A percentile compares a stretch with the other conserved stretches of the same genome.
phyloP scores from a whole-genome alignment of 441 rosid genomes.

The Eruca vesicaria region DNA sequence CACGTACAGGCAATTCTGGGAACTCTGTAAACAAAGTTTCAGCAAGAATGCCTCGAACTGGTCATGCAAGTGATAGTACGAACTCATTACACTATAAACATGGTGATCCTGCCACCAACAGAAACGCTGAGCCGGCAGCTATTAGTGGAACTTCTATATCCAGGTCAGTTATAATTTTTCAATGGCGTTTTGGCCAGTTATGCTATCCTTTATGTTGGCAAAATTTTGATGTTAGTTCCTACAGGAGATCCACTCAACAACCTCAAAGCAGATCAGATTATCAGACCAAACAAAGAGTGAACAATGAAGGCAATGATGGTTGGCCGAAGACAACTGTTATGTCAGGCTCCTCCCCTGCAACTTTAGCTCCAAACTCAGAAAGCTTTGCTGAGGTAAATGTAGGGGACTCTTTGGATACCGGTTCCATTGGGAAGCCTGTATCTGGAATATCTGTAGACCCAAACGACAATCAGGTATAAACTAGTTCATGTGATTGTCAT shows the following conservation, averaged over 20 bases:
- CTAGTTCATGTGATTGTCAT: slow-evolving; percentile 14
- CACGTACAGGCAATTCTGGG: slow-evolving; percentile 42
- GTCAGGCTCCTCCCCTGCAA: slow-evolving; percentile 35
- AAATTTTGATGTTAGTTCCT: slow-evolving; percentile 36
- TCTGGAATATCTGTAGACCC: slow-evolving; percentile 44
- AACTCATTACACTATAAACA: slow-evolving; percentile 36
- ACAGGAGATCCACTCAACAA: slow-evolving; percentile 68
- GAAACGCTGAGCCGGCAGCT: slow-evolving; percentile 39
- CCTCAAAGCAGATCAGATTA: slow-evolving; percentile 52
- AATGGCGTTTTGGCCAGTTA: slow-evolving; percentile 23
- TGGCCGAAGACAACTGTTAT: slow-evolving; percentile 49
- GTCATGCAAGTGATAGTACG: slow-evolving; percentile 33
- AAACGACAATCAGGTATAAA: slow-evolving; percentile 55
- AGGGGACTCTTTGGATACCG: slow-evolving; percentile 37
- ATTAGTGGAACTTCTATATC: slow-evolving; percentile 21
- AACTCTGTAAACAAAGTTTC: slow-evolving; percentile 44
- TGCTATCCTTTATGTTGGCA: slow-evolving; percentile 24
- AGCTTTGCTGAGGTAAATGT: slow-evolving; percentile 38
- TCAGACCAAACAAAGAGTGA: slow-evolving; percentile 57
- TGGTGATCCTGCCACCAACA: slow-evolving; percentile 43
- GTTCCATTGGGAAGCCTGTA: slow-evolving; percentile 37
- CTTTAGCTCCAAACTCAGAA: slow-evolving; percentile 41
- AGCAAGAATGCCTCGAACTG: slow-evolving; percentile 38
- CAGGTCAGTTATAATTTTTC: slow-evolving; percentile 57
- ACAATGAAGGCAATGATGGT: slow-evolving; percentile 55